These are phyloP conservation scores for Fusarium phyllophilum DNA, from an alignment of 2,329 filamentous ascomycete species.

Conservation along the genomic window DNA sequence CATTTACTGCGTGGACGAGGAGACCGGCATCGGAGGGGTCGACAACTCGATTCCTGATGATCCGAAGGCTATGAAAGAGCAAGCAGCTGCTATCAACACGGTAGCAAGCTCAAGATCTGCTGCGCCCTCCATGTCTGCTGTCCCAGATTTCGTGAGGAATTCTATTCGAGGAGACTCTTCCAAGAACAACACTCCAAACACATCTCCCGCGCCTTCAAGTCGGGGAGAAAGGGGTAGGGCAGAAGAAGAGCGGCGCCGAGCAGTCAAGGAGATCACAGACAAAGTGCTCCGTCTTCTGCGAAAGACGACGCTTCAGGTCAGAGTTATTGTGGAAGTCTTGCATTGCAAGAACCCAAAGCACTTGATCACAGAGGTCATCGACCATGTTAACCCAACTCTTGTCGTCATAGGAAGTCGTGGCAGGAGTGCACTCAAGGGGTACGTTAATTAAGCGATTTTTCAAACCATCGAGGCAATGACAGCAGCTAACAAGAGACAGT, in stretches of 20 bases:
- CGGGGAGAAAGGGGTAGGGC: slow-evolving; percentile 65
- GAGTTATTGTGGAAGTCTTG: slow-evolving; percentile 93
- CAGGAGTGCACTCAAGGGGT: slow-evolving; percentile 92
- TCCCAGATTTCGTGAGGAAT: slow-evolving; percentile 48
- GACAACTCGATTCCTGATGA: slow-evolving; percentile 74
- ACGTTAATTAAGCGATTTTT: slow-evolving; percentile 51
- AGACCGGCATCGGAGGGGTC: slow-evolving; percentile 67
- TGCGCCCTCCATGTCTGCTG: slow-evolving; percentile 47
- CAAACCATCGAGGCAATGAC: not conserved
- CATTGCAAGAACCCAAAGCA: slow-evolving; percentile 99
- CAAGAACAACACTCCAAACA: slow-evolving; percentile 48
- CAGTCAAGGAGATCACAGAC: slow-evolving; percentile 85
- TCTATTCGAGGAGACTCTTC: slow-evolving; percentile 49
- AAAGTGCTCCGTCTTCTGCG: slow-evolving; percentile 85
- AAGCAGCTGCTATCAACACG: slow-evolving; percentile 75
- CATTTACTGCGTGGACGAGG: slow-evolving; percentile 94
- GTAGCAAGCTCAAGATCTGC: slow-evolving; percentile 59
- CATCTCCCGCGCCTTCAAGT: slow-evolving; percentile 60
- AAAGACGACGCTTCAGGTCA: slow-evolving; percentile 91
- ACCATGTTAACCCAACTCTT: slow-evolving; percentile 88
- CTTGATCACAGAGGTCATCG: slow-evolving; percentile 96
- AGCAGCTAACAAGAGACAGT: slow-evolving; percentile 60
- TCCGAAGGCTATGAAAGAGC: slow-evolving; percentile 78
- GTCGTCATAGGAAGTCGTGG: slow-evolving; percentile 94
- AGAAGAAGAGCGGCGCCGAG: slow-evolving; percentile 82